Evolutionary conservation across 495 filamentous ascomycete species (phyloP), one percentile per base, ranked within the genome.

Genomic region (Neurospora sp.): DNA sequence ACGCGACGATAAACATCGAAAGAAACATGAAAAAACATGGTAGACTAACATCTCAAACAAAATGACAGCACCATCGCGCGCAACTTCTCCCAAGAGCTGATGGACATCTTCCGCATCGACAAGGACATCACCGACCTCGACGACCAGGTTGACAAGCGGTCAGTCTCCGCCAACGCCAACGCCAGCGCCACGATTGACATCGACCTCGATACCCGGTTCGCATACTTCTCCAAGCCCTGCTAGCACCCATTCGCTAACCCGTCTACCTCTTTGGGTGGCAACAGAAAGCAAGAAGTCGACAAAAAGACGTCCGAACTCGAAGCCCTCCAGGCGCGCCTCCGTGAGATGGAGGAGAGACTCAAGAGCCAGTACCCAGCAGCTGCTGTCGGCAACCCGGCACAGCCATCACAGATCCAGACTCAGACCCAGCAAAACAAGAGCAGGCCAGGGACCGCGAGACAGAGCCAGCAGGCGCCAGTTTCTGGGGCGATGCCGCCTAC

Each of bases 71-170:
- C 92, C 72, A 90, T 97, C 81, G 94, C 94, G 34, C 90, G 91
- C 72, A 91, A 90, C 72, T 98, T 98, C 85, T 93, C 93, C 39
- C 84, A 90, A 34, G 92, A 92, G 78, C 87, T 98, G 71, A 92
- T 96, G 83, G 92, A 94, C 81, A 90, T 94, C 74, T 98, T 98
- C 81, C 88, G 90, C 76, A 90, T 96, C 77, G 92, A 97, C 76
- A 92, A 90, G 78, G 89, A 89, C 76, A 83, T 97, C 73, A 89
- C 92, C 77, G 88, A 92, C 73, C 87, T 98, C 31, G 88, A 91
- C 72, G 87, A 91, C 77, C 89, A 90, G 72, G 89, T 97, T 59
- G 90, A 96, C 79, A 89, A 93, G 81, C 95, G 94, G 94, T 98
- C 86, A 79, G 91, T 85, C 70, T 37, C 74, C 75, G 71, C 71